Evolutionary conservation across 192 early-diverging fungal genomes (phyloP).

Genomic region (Phycomyces blakesleeanus): DNA sequence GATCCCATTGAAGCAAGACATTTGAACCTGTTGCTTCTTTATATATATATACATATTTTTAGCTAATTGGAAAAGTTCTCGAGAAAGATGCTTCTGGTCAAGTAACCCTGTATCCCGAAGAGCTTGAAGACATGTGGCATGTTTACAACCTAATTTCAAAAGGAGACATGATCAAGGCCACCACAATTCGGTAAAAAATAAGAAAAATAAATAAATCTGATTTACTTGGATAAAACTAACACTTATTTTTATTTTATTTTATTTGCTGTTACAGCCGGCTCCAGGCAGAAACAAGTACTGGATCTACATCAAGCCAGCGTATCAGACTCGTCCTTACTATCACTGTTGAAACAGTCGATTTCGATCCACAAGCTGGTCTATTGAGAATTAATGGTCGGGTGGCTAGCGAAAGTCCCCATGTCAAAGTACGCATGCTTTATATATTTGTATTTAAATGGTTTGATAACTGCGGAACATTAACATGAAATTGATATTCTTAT

Average conservation of each 20-base stretch:
- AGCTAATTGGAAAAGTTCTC: constrained; percentile 65
- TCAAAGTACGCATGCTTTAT: constrained; percentile 59
- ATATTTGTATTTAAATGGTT: neutral
- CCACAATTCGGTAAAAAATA: constrained; percentile 77
- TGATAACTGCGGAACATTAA: too few species aligned
- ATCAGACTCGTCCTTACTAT: constrained; percentile 82
- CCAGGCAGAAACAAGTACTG: constrained; percentile 83
- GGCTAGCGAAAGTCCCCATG: constrained; percentile 80
- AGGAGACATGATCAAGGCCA: constrained; percentile 83
- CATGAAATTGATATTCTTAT: too few species aligned
- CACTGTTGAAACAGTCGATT: constrained; percentile 80
- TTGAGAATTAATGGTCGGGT: constrained; percentile 89
- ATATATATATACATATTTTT: neutral
- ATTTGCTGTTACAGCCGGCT: constrained; percentile 63
- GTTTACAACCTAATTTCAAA: constrained; percentile 82
- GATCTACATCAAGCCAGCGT: constrained; percentile 80
- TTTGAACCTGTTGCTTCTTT: neutral
- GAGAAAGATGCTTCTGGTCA: constrained; percentile 80
- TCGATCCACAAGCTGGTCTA: constrained; percentile 82
- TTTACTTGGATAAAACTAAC: too few species aligned
- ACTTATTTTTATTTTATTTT: too few species aligned
- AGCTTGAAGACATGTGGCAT: constrained; percentile 98
- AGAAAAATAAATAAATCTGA: too few species aligned
- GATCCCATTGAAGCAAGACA: neutral
- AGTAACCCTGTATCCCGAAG: constrained; percentile 82